phyloP scores from a whole-genome alignment of 1,284 basidiomycete species.

The Anthracocystis setariae region DNA sequence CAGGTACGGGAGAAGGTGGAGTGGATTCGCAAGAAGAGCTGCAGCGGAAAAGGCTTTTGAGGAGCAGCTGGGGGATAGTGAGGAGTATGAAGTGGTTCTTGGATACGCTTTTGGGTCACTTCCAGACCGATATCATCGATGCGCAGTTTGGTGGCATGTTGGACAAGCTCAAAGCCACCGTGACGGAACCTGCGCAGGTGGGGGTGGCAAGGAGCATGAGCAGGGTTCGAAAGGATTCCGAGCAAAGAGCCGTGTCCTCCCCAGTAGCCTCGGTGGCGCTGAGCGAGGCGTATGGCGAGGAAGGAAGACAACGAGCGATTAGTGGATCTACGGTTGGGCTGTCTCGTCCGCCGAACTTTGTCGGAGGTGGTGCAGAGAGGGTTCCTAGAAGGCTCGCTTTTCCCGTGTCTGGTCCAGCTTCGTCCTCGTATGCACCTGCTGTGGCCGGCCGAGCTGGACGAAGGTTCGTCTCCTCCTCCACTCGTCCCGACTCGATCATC shows the following conservation, averaged over 20 bases:
- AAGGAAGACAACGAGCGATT: constrained; percentile 12
- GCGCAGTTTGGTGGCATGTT: constrained; percentile 80
- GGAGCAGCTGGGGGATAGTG: constrained; percentile 84
- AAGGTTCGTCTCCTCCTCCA: constrained; percentile 32
- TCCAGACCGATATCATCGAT: constrained; percentile 87
- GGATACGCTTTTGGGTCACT: constrained; percentile 75
- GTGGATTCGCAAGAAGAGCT: constrained; percentile 75
- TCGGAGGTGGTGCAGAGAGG: constrained; percentile 15
- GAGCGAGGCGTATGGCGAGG: constrained; percentile 33
- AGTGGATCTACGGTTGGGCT: constrained; percentile 16
- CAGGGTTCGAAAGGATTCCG: constrained; percentile 30
- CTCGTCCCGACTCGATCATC: constrained; percentile 28
- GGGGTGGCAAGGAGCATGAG: not conserved
- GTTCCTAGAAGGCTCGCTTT: constrained; percentile 26
- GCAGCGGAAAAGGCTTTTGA: constrained; percentile 71
- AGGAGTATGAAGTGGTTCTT: constrained; percentile 90
- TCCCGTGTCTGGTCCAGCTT: constrained; percentile 42
- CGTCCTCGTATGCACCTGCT: constrained; percentile 8
- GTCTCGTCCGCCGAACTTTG: constrained; percentile 20
- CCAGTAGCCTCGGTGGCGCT: constrained; percentile 19
- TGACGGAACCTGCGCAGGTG: not conserved
- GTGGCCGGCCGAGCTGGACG: constrained; percentile 20
- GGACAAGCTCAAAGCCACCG: constrained; percentile 70
- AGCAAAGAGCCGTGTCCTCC: constrained; percentile 9
- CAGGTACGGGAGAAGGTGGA: constrained; percentile 85